Conservation (phyloP, 2,329 filamentous ascomycete species). For the Cladobotryum protrusum region DNA sequence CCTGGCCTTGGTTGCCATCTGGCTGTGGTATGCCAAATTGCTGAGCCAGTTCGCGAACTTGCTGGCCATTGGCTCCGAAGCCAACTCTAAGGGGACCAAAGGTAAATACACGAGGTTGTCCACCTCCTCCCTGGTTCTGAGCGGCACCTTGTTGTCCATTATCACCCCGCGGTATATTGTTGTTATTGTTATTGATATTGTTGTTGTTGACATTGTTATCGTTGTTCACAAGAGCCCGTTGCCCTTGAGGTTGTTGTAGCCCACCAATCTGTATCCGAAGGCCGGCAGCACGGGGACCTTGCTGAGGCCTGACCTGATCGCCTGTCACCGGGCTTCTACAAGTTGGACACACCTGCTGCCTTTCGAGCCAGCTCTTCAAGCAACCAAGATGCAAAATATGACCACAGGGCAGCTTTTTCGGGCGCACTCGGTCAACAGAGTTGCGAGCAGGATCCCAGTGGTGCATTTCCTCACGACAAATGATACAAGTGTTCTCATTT, state of each 20-base stretch:
- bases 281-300: conserved; percentile 22
- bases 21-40: conserved; percentile 46
- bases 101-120: conserved; percentile 56
- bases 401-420: conserved; percentile 94
- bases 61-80: conserved; percentile 64
- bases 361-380: conserved; percentile 92
- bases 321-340: conserved; percentile 70
- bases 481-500: conserved; percentile 91
- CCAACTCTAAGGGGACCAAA: conserved; percentile 70
- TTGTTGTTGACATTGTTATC: background rate
- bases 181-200: conserved; percentile 10
- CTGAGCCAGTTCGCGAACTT: conserved; percentile 62
- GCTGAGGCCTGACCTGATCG: conserved; percentile 21
- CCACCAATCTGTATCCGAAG: conserved; percentile 27
- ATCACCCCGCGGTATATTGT: conserved; percentile 12
- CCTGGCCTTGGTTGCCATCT: conserved; percentile 17
- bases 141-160: conserved; percentile 13
- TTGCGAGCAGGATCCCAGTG: conserved; percentile 58
- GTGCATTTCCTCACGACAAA: conserved; percentile 93
- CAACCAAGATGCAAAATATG: conserved; percentile 94
- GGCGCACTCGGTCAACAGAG: conserved; percentile 73
- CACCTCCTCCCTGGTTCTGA: conserved; percentile 19
- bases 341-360: conserved; percentile 94
- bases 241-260: conserved; percentile 13
- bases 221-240: conserved; percentile 17